A percentile compares a stretch with the other conserved stretches of the same genome.
These are phyloP conservation scores for Diophrys appendiculata DNA, from an alignment of 73 alveolate species.

Conservation along the genomic window DNA sequence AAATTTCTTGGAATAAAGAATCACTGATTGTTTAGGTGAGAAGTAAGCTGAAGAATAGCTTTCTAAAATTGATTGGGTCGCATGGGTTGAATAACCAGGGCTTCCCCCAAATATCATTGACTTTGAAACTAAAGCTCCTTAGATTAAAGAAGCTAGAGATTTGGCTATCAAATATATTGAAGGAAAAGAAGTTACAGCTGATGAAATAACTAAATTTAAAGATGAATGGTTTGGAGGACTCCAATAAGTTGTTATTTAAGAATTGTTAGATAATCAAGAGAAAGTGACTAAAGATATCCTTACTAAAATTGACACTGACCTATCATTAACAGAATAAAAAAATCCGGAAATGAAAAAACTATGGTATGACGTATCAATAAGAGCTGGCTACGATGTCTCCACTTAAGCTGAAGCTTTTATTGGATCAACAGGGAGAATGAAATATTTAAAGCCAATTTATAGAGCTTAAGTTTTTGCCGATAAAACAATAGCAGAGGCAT, in stretches of 20 bases:
- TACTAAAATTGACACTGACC: constrained; percentile 27
- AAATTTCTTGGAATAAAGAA: no score
- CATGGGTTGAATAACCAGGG: no score
- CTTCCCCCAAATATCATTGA: no score
- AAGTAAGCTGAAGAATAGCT: no score
- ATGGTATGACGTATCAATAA: constrained; percentile 40
- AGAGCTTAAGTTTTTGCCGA: constrained; percentile 14
- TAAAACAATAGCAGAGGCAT: neutral
- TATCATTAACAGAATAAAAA: constrained; percentile 6
- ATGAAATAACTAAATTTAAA: neutral
- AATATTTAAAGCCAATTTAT: constrained; percentile 31
- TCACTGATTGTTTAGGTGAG: no score
- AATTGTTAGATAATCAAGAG: constrained; percentile 12
- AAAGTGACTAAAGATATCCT: constrained; percentile 1
- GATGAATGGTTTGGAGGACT: neutral
- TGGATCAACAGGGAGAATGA: neutral
- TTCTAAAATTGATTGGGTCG: no score
- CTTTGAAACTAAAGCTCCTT: no score
- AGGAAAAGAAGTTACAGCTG: neutral
- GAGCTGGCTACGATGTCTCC: constrained; percentile 7
- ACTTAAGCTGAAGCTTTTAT: constrained; percentile 36
- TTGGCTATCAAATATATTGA: constrained; percentile 8
- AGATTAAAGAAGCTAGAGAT: neutral
- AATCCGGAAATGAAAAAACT: constrained; percentile 46
- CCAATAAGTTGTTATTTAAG: neutral